These are phyloP conservation scores for Saxispiralis lemnorum DNA, from an alignment of 495 filamentous ascomycete species.

Conservation along the genomic window DNA sequence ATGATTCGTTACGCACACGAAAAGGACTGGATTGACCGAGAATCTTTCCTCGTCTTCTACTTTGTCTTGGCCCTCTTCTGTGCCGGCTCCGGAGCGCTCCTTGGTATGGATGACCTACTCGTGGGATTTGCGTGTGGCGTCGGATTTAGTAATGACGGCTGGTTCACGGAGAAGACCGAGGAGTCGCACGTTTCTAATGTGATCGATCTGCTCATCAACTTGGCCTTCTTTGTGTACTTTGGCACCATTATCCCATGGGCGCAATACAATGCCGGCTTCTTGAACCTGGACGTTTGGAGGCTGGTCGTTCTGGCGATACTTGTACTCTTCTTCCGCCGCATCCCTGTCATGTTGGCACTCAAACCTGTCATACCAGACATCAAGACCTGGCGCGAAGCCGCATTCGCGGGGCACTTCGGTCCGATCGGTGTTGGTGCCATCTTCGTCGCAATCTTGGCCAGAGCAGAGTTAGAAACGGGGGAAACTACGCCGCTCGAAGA, in stretches of 20 bases:
- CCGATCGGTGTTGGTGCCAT: conserved; percentile 96
- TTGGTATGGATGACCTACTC: conserved; percentile 90
- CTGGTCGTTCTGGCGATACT: conserved; percentile 77
- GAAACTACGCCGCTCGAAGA: conserved; percentile 47
- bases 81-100: conserved; percentile 77
- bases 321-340: conserved; percentile 88
- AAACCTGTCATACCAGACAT: conserved; percentile 93
- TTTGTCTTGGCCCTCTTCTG: conserved; percentile 94
- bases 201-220: conserved; percentile 89
- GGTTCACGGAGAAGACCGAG: conserved; percentile 97
- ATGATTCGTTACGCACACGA: conserved; percentile 80
- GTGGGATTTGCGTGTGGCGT: conserved; percentile 91
- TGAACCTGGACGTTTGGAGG: conserved; percentile 71
- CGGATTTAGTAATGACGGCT: conserved; percentile 96
- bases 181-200: conserved; percentile 98
- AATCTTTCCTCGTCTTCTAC: conserved; percentile 97
- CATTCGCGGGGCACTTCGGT: conserved; percentile 96
- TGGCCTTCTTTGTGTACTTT: conserved; percentile 95
- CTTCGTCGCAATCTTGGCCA: conserved; percentile 80
- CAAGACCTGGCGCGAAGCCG: conserved; percentile 94
- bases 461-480: conserved; percentile 62
- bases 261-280: conserved; percentile 50
- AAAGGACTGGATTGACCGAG: conserved; percentile 74
- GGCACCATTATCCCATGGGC: conserved; percentile 94
- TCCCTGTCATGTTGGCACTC: conserved; percentile 82